Base-by-base conservation (phyloP, 1,284 basidiomycete species). In the Leccinum insigne region DNA sequence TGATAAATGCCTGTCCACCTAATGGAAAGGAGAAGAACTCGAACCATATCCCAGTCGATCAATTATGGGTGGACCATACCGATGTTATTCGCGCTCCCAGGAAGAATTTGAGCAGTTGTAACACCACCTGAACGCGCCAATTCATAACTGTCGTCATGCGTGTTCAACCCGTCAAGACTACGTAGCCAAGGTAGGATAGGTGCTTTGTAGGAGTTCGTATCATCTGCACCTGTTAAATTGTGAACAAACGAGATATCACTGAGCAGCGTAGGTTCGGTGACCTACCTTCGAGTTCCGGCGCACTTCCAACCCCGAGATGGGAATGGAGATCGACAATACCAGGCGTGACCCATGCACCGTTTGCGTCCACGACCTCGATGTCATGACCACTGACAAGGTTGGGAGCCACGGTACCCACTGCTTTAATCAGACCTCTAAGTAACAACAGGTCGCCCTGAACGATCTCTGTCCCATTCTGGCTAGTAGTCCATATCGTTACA, bases 321-420 rank as follows among this genome's bases (percentile, higher is more conserved):
- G 91, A 92, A 77, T 96, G 89, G 67, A 94, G 79, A 73, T 94
- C 92, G 47, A 94, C 88, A 63, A 89, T 79, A 16, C 89, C 89
- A 65, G 89, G 88, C 1, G 89, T 90, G 23, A 90, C 80, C 89
- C 89, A 91, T 10, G 82, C 83, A 2, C 87, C 86, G 26, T 84
- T 77, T 2, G 86, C 88, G 68, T 90, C 81, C 26, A 90, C 73
- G 13, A 83, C 77, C 2, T 80, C 80, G 13, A 64, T 49, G 16
- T 76, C 70, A 3, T 70, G 70, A 35, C 76, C 72, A 23, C 75
- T 75, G 58, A 82, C 69, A 14, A 74, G 66, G 5, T 69, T 64
- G 2, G 77, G 72, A 47, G 77, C 70, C 26, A 85, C 74, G 62
- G 79, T 71, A 0, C 85, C 86, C 52, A 86, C 77, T 10, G 74